phyloP scores from a whole-genome alignment of 371 early-diverging fungal species.

The Mycotypha africana region DNA sequence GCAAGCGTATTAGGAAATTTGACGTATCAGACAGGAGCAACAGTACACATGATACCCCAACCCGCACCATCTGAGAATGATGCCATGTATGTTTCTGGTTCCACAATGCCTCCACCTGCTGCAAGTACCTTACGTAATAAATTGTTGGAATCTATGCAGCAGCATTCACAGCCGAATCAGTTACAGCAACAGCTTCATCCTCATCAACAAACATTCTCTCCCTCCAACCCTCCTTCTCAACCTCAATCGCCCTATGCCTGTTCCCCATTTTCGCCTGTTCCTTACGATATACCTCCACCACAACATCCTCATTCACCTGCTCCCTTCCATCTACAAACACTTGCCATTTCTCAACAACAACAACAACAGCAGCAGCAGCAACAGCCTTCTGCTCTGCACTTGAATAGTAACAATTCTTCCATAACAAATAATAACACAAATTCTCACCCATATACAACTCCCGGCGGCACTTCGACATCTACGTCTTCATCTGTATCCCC shows the following conservation, averaged over 20 bases:
- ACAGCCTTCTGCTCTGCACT: too few species aligned
- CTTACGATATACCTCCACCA: too few species aligned
- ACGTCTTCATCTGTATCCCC: not conserved
- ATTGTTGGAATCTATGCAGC: conserved; percentile 9
- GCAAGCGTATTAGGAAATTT: conserved; percentile 1
- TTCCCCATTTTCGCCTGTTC: too few species aligned
- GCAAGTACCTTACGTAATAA: conserved; percentile 25
- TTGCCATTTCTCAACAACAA: too few species aligned
- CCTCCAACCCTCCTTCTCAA: too few species aligned
- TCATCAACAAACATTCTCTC: conserved; percentile 9
- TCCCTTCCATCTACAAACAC: too few species aligned
- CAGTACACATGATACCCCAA: conserved; percentile 10
- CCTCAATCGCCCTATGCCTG: too few species aligned
- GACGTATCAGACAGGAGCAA: conserved; percentile 1
- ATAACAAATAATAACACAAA: too few species aligned
- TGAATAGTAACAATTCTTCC: too few species aligned
- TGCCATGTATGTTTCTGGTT: conserved; percentile 29
- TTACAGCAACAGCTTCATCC: not conserved
- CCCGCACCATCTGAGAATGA: not conserved
- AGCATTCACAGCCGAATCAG: conserved; percentile 1
- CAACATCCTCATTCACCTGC: conserved; percentile 14
- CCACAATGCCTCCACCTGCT: conserved; percentile 34
- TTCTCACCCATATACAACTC: too few species aligned
- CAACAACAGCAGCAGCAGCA: too few species aligned
- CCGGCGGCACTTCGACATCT: not conserved